Evolutionary conservation across 495 filamentous ascomycete genomes (phyloP), one percentile per base, ranked within the genome.

Genomic region (Lasiosphaeria hispida): DNA sequence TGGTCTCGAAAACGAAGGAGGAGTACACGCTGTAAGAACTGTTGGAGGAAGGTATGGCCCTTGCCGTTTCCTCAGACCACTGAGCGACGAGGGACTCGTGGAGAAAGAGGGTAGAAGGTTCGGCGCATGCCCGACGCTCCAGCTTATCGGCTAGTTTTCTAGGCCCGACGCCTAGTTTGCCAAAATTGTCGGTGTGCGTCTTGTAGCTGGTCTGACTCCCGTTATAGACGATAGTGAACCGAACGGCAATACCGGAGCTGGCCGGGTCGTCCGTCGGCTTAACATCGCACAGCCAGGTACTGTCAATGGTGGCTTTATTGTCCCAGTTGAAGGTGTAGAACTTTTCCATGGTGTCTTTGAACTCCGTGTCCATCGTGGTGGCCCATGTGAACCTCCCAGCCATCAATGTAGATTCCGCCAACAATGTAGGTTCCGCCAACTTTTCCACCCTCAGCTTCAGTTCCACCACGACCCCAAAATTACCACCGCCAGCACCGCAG

Each of bases 31-130:
- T 41, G 48, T 56, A 61, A 13, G 54, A 56, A 10, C 34, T 54
- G 23, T 64, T 63, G 10, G 39, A 57, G 2, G 67, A 63, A 39
- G 42, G 60, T n/a, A n/a, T n/a, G 1, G 68, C 51, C 39, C 54
- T 53, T 18, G 47, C 49, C 35, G 58, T 64, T 50, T 70, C 68
- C 35, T 70, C 67, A 6, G 44, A 43, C 67, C 68, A 70, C 57
- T 70, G 68, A n/a, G 18, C 37, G 13, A 61, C 66, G 7, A 70
- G 67, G 0, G 67, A 69, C 34, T 70, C 68, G 41, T 69, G 54
- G 4, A 69, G 56, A 49, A 69, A 70, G 18, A 63, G 67, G 1
- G 64, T 62, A 10, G 68, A 70, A n/a, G 57, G 54, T 14, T 70
- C 68, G 0, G 34, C 10, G 2, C 66, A 23, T 8, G 55, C 10